Conservation (phyloP, 352 stramenopile genomes). For the Phytophthora fragariaefolia region DNA sequence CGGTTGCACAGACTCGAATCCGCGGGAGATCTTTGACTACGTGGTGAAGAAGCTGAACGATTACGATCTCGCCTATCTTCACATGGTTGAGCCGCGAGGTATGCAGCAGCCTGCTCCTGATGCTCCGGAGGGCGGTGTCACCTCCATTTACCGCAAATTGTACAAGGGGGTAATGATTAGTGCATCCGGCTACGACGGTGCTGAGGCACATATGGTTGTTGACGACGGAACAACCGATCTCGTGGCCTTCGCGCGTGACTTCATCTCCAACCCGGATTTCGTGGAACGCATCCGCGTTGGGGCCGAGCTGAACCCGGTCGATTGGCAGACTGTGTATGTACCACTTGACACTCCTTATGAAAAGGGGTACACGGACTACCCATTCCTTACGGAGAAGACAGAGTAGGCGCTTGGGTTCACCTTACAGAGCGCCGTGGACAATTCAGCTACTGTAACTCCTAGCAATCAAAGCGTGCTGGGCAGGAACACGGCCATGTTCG, state of each 20-base stretch:
- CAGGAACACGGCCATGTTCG: not conserved
- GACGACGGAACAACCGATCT: conserved; percentile 47
- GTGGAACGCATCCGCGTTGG: conserved; percentile 47
- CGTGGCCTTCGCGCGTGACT: conserved; percentile 63
- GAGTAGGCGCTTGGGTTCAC: not conserved
- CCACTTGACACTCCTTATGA: conserved; percentile 28
- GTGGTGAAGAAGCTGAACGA: conserved; percentile 45
- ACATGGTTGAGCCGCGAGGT: conserved; percentile 55
- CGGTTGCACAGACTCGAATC: conserved; percentile 49
- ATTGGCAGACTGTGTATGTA: conserved; percentile 43
- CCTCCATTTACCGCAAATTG: conserved; percentile 49
- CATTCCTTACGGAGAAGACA: conserved; percentile 24
- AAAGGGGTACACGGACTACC: conserved; percentile 58
- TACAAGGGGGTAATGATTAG: conserved; percentile 62
- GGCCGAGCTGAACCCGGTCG: conserved; percentile 41
- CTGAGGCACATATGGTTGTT: conserved; percentile 42
- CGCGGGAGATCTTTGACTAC: conserved; percentile 47
- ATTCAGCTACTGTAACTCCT: too few relatives aligned
- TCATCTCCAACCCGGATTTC: conserved; percentile 74
- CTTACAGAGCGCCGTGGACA: too few relatives aligned
- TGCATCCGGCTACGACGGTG: conserved; percentile 48
- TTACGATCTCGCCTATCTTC: conserved; percentile 56
- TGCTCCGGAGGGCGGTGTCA: conserved; percentile 47
- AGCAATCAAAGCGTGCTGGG: too few relatives aligned
- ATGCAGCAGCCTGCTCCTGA: conserved; percentile 36